These are phyloP conservation scores for Rugonectria rugulosa DNA, from an alignment of 2,329 filamentous ascomycete genomes.

Conservation along the genomic window DNA sequence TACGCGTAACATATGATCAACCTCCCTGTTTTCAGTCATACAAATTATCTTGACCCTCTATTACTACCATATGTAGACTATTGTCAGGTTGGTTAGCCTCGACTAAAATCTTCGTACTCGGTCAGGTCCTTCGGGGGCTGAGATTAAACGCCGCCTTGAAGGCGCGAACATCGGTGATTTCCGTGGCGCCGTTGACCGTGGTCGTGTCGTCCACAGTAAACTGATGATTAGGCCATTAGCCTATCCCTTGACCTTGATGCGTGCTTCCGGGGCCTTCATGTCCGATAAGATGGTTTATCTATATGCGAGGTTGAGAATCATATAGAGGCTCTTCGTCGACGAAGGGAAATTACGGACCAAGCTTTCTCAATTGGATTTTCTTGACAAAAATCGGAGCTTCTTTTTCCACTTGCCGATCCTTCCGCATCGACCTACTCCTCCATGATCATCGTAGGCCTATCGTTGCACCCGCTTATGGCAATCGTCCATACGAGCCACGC, in stretches of 20 bases:
- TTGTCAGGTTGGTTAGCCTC: too few relatives aligned
- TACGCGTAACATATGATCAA: too few relatives aligned
- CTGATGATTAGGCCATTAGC: slow-evolving; percentile 65
- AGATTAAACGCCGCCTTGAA: slow-evolving; percentile 80
- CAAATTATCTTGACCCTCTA: too few relatives aligned
- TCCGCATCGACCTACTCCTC: too few relatives aligned
- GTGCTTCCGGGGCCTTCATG: slow-evolving; percentile 94
- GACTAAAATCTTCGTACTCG: slow-evolving; percentile 84
- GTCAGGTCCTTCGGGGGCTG: slow-evolving; percentile 76
- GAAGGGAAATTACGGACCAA: slow-evolving; percentile 85
- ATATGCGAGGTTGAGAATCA: slow-evolving; percentile 82
- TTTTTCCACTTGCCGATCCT: too few relatives aligned
- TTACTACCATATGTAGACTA: too few relatives aligned
- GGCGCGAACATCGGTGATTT: slow-evolving; percentile 79
- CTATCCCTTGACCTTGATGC: slow-evolving; percentile 91
- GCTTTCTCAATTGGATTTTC: slow-evolving; percentile 74
- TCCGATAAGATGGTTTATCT: slow-evolving; percentile 87
- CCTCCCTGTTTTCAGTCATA: too few relatives aligned
- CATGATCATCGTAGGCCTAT: too few relatives aligned
- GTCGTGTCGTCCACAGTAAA: slow-evolving; percentile 55
- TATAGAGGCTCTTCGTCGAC: slow-evolving; percentile 83
- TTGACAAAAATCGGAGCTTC: too few relatives aligned
- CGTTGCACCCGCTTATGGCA: too few relatives aligned
- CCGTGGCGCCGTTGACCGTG: slow-evolving; percentile 49
- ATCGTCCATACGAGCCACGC: too few relatives aligned